These are phyloP conservation scores for Moricandia arvensis DNA, from an alignment of 345 rosid species.

Conservation along the genomic window DNA sequence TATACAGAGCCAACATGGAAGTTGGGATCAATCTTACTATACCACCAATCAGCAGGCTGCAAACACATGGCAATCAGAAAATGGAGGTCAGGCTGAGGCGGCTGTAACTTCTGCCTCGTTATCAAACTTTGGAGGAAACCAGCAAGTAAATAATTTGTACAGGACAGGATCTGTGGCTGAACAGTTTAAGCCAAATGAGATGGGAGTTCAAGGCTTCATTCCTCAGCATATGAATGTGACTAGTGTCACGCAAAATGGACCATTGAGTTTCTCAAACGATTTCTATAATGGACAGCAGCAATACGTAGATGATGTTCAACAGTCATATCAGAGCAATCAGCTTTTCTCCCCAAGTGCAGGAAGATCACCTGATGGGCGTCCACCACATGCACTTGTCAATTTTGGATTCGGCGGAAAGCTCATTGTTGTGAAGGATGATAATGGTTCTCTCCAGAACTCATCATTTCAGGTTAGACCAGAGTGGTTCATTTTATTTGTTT, in stretches of 20 bases:
- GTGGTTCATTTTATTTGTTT: neutral
- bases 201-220: slow-evolving; percentile 46
- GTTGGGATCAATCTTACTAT: slow-evolving; percentile 53
- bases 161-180: slow-evolving; percentile 42
- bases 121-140: slow-evolving; percentile 50
- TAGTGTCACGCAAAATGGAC: slow-evolving; percentile 51
- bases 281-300: slow-evolving; percentile 57
- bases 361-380: slow-evolving; percentile 93
- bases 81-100: slow-evolving; percentile 36
- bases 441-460: slow-evolving; percentile 45
- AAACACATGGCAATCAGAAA: slow-evolving; percentile 52
- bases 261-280: slow-evolving; percentile 49
- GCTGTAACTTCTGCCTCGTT: slow-evolving; percentile 20
- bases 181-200: slow-evolving; percentile 46
- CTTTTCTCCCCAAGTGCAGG: slow-evolving; percentile 53
- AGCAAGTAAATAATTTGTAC: slow-evolving; percentile 45
- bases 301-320: slow-evolving; percentile 40
- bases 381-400: slow-evolving; percentile 81
- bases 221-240: slow-evolving; percentile 52
- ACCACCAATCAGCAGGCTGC: slow-evolving; percentile 44
- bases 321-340: slow-evolving; percentile 56
- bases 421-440: slow-evolving; percentile 64
- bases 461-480: slow-evolving; percentile 69
- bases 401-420: slow-evolving; percentile 99
- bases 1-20: slow-evolving; percentile 44